Evolutionary conservation across 1,284 basidiomycete genomes (phyloP), one percentile per base, ranked within the genome.

Genomic region (Fomitopsis schrenkii): DNA sequence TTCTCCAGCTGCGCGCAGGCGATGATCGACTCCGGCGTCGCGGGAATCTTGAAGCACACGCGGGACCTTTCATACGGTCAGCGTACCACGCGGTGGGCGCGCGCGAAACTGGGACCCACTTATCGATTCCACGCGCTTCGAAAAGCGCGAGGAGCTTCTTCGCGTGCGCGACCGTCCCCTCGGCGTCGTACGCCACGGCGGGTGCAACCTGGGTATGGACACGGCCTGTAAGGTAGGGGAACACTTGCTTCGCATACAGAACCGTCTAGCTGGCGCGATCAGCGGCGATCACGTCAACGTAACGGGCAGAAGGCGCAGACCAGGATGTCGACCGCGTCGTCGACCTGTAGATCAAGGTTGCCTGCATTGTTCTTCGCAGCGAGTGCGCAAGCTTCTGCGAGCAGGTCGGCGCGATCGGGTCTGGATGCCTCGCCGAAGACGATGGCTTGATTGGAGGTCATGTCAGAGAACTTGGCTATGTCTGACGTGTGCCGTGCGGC

Each of bases 381-480:
- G 58, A 74, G 71, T 8, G 73, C 66, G 44, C 78, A 73, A 2
- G 79, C 80, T 5, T 70, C 64, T 33, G 74, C 66, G 54, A 81
- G 64, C 15, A 81, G 63, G 22, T 65, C 59, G 0, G 61, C 65
- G 33, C 75, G 72, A 36, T 78, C 77, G 2, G 75, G 71, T n/a
- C 70, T 70, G 17, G 66, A 67, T 12, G 75, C 74, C 61, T 81
- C 74, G 30, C 68, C 66, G 63, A 76, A 72, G 5, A 77, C 76
- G 64, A 82, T 79, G 30, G 77, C 80, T 64, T 82, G 80, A 59
- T 82, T 83, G 14, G 80, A 83, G 36, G 80, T 83, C 81, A 82
- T 83, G 67, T 82, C 78, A 60, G 70, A 71, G 72, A 82, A 82
- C 42, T 63, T 64, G 35, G 68, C 68, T 1, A 62, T 59, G 3